These are phyloP conservation scores for Zymoseptoria pseudotritici DNA, from an alignment of 2,329 filamentous ascomycete species.

Conservation along the genomic window DNA sequence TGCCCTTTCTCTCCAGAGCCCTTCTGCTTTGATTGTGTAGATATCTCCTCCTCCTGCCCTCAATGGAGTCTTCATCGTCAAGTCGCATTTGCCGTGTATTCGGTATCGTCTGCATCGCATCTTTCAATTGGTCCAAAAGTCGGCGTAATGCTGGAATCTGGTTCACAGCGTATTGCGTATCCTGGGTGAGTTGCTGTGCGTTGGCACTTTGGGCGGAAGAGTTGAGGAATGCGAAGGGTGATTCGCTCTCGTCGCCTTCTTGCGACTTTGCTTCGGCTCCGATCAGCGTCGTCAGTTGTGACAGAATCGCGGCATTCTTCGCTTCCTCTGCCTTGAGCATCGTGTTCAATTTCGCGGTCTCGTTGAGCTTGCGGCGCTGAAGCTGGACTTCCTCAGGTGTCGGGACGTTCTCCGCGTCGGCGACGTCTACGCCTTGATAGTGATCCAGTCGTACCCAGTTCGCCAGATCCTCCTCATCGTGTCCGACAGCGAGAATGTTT, in stretches of 20 bases:
- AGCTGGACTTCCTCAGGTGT: slow-evolving; percentile 61
- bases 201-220: slow-evolving; percentile 36
- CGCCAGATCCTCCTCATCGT: slow-evolving; percentile 51
- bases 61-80: slow-evolving; percentile 39
- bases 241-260: slow-evolving; percentile 9
- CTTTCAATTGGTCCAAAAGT: slow-evolving; percentile 55
- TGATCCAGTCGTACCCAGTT: slow-evolving; percentile 76
- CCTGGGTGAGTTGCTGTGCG: slow-evolving; percentile 56
- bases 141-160: slow-evolving; percentile 74
- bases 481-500: slow-evolving; percentile 52
- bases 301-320: slow-evolving; percentile 64
- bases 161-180: slow-evolving; percentile 69
- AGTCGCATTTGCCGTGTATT: slow-evolving; percentile 27
- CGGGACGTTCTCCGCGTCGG: slow-evolving; percentile 36
- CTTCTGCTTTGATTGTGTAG: slow-evolving; percentile 71
- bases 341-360: slow-evolving; percentile 67
- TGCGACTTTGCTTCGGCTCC: slow-evolving; percentile 23
- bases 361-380: slow-evolving; percentile 67
- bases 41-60: slow-evolving; percentile 68
- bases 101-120: slow-evolving; percentile 21
- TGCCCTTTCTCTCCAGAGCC: slow-evolving; percentile 66
- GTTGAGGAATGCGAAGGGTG: slow-evolving; percentile 51
- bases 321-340: slow-evolving; percentile 62
- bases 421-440: slow-evolving; percentile 55
- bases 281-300: slow-evolving; percentile 54